Conservation (phyloP, 2,329 filamentous ascomycete species). For the Westerdykella sp. region DNA sequence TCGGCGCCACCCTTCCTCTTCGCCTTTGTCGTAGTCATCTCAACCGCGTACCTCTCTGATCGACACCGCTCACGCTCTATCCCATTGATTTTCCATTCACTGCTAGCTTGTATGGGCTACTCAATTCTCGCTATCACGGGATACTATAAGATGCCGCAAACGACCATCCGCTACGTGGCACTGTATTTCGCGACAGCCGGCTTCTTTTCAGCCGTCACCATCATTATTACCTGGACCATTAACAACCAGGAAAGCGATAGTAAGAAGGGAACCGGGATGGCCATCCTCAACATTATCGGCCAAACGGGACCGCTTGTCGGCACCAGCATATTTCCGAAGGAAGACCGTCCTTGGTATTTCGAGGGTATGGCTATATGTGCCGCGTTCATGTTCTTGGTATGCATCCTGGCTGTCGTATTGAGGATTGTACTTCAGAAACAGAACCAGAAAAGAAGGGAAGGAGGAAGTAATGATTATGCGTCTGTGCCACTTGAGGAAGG, state of each 20-base stretch:
- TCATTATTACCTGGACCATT: constrained; percentile 82
- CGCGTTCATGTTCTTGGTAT: constrained; percentile 45
- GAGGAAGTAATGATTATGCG: constrained; percentile 16
- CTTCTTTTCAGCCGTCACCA: constrained; percentile 79
- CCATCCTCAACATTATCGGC: constrained; percentile 72
- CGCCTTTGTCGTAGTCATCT: constrained; percentile 65
- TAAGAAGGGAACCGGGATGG: constrained; percentile 69
- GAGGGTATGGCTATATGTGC: constrained; percentile 48
- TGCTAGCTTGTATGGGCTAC: constrained; percentile 59
- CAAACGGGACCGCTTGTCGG: constrained; percentile 65
- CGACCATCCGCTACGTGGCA: constrained; percentile 58
- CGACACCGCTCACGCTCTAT: constrained; percentile 54
- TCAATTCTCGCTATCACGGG: constrained; percentile 55
- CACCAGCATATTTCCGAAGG: constrained; percentile 49
- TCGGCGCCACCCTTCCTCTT: constrained; percentile 75
- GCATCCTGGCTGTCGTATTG: constrained; percentile 38
- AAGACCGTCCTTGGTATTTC: constrained; percentile 45
- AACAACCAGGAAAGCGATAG: constrained; percentile 72
- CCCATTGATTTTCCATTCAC: constrained; percentile 63
- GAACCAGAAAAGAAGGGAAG: constrained; percentile 14
- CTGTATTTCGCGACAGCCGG: constrained; percentile 73
- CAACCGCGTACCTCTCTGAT: constrained; percentile 69
- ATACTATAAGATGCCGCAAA: constrained; percentile 31
- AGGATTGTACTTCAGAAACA: constrained; percentile 35
- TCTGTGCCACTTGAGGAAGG: constrained; percentile 24